Evolutionary conservation across 2,329 filamentous ascomycete species (phyloP).

Genomic region (Emmonsiellopsis sp.): DNA sequence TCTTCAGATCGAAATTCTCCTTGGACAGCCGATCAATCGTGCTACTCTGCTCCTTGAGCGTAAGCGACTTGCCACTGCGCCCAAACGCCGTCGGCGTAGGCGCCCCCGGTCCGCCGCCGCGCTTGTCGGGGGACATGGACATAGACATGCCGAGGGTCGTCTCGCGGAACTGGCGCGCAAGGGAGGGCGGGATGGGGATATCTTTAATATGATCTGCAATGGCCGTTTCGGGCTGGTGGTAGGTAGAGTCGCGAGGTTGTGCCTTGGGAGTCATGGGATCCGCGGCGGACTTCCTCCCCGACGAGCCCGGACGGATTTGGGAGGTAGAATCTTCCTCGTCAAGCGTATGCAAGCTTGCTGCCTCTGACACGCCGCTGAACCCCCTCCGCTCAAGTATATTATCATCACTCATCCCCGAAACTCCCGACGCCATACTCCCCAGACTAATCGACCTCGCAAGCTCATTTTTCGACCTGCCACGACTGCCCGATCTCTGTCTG

Average conservation of each 20-base stretch:
- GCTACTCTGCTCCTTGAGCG: constrained; percentile 92
- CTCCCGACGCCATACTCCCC: constrained; percentile 77
- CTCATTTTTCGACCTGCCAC: constrained; percentile 35
- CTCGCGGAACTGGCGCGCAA: constrained; percentile 76
- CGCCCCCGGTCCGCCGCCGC: constrained; percentile 33
- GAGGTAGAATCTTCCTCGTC: constrained; percentile 47
- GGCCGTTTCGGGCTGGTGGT: constrained; percentile 74
- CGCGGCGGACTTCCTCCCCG: constrained; percentile 23
- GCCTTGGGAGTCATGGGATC: constrained; percentile 64
- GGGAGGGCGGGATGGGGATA: constrained; percentile 80
- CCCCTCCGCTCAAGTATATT: constrained; percentile 36
- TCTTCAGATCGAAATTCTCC: constrained; percentile 95
- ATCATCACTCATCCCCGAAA: constrained; percentile 46
- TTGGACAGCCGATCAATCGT: constrained; percentile 95
- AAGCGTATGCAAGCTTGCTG: constrained; percentile 45
- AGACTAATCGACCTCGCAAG: constrained; percentile 74
- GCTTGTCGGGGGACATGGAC: constrained; percentile 49
- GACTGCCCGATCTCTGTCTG: constrained; percentile 12
- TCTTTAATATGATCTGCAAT: constrained; percentile 82
- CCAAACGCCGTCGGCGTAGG: constrained; percentile 41
- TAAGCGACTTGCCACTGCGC: constrained; percentile 62
- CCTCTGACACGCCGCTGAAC: constrained; percentile 34
- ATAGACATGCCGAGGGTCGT: constrained; percentile 43
- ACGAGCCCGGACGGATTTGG: constrained; percentile 30
- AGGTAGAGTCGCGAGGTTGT: constrained; percentile 43